phyloP scores from a whole-genome alignment of 2,329 filamentous ascomycete genomes.

The Colletotrichum sp. region DNA sequence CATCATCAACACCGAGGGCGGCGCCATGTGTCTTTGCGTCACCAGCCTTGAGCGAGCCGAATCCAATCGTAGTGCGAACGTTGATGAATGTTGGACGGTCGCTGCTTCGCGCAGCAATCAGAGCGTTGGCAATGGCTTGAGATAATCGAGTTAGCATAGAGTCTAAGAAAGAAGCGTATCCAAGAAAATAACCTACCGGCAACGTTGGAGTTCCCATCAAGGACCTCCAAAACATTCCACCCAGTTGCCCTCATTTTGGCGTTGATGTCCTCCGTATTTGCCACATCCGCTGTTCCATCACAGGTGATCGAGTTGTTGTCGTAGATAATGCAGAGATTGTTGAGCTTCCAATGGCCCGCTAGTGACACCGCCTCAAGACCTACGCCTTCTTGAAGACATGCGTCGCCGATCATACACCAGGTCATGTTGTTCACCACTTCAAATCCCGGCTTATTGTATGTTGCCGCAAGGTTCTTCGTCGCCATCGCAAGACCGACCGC shows the following conservation, averaged over 20 bases:
- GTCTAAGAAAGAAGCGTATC: neutral
- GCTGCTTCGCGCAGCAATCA: constrained; percentile 46
- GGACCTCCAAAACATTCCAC: constrained; percentile 60
- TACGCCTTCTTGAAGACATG: constrained; percentile 64
- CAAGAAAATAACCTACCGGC: neutral
- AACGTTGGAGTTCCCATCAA: constrained; percentile 58
- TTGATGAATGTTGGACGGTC: constrained; percentile 65
- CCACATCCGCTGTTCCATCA: constrained; percentile 59
- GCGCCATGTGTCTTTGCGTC: constrained; percentile 62
- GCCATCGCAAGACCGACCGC: constrained; percentile 65
- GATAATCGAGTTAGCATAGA: rapidly evolving
- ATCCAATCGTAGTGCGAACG: constrained; percentile 59
- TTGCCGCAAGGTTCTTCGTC: constrained; percentile 58
- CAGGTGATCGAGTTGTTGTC: constrained; percentile 68
- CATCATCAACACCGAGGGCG: constrained; percentile 58
- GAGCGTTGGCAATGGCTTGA: constrained; percentile 44
- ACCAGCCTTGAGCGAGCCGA: constrained; percentile 53
- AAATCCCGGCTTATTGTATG: constrained; percentile 55
- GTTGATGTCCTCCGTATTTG: constrained; percentile 61
- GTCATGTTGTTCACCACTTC: constrained; percentile 55
- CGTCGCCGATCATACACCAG: constrained; percentile 64
- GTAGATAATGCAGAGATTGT: constrained; percentile 63
- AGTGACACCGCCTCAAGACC: constrained; percentile 60
- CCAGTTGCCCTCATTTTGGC: constrained; percentile 61
- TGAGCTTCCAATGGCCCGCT: constrained; percentile 59